These are phyloP conservation scores for Colletotrichum sp. DNA, from an alignment of 2,329 filamentous ascomycete genomes.

Conservation along the genomic window DNA sequence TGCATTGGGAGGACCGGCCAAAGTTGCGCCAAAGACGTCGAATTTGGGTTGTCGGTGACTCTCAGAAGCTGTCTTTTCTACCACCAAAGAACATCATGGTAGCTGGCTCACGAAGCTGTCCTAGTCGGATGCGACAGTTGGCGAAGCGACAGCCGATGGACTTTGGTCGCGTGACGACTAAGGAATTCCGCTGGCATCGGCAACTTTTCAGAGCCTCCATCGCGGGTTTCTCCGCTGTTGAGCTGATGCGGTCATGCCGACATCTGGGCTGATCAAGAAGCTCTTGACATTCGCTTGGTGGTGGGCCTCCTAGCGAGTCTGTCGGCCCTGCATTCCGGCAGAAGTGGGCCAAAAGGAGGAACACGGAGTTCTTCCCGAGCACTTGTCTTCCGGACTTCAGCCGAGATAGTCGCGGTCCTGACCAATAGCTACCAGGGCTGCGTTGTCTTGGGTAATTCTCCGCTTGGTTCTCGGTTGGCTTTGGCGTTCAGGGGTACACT, in stretches of 20 bases:
- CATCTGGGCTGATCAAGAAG: neutral
- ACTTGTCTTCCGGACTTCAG: neutral
- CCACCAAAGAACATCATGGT: neutral
- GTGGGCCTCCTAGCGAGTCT: neutral
- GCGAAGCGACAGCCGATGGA: neutral
- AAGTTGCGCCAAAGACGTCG: neutral
- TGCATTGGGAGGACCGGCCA: neutral
- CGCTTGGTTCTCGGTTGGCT: neutral
- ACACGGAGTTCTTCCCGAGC: neutral
- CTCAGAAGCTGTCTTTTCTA: too few relatives aligned
- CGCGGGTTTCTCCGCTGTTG: neutral
- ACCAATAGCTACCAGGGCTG: neutral
- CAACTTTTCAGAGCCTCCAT: neutral
- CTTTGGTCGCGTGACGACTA: neutral
- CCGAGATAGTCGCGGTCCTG: neutral
- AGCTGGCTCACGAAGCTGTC: neutral
- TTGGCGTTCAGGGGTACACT: neutral
- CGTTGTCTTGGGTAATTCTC: neutral
- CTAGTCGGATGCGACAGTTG: neutral
- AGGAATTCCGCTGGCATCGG: neutral
- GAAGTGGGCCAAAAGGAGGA: neutral
- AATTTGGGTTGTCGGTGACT: neutral
- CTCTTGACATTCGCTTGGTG: neutral
- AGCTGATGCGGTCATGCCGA: neutral
- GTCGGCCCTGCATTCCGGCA: neutral